Conservation (phyloP, 192 early-diverging fungal species). For the Phlyctochytrium planicorne region DNA sequence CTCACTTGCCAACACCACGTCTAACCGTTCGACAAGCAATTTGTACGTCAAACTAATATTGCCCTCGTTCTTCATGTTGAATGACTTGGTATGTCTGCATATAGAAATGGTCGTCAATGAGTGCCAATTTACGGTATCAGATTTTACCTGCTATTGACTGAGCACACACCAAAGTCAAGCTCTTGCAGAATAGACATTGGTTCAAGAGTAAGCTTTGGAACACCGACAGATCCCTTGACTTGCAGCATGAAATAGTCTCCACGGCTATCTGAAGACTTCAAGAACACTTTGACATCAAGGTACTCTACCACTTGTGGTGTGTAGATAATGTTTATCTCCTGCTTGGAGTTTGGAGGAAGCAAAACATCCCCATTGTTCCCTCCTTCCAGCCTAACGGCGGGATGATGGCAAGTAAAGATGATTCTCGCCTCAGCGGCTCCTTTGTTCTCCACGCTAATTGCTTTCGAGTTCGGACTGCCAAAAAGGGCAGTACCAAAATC, state of each 20-base stretch:
- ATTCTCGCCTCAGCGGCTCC: constrained; percentile 58
- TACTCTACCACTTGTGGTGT: constrained; percentile 50
- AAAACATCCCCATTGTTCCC: constrained; percentile 22
- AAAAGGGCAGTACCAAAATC: constrained; percentile 61
- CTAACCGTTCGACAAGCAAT: constrained; percentile 25
- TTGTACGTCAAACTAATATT: constrained; percentile 50
- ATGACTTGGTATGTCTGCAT: constrained; percentile 34
- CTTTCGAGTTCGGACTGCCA: constrained; percentile 41
- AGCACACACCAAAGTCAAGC: constrained; percentile 57
- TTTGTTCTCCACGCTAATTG: constrained; percentile 51
- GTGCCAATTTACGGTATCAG: neutral
- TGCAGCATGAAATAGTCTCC: constrained; percentile 57
- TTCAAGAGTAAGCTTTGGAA: constrained; percentile 48
- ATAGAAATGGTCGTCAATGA: neutral
- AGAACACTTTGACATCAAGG: constrained; percentile 49
- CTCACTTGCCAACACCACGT: constrained; percentile 2
- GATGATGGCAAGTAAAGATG: constrained; percentile 51
- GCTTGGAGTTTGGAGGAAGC: constrained; percentile 35
- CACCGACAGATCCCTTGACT: constrained; percentile 51
- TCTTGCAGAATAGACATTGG: constrained; percentile 37
- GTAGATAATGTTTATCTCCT: constrained; percentile 50
- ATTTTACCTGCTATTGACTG: constrained; percentile 29
- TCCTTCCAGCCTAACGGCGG: constrained; percentile 41
- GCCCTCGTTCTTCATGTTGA: constrained; percentile 56
- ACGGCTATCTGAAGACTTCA: constrained; percentile 54